These are phyloP conservation scores for Aspergillus biplanus DNA, from an alignment of 495 filamentous ascomycete species.

Conservation along the genomic window DNA sequence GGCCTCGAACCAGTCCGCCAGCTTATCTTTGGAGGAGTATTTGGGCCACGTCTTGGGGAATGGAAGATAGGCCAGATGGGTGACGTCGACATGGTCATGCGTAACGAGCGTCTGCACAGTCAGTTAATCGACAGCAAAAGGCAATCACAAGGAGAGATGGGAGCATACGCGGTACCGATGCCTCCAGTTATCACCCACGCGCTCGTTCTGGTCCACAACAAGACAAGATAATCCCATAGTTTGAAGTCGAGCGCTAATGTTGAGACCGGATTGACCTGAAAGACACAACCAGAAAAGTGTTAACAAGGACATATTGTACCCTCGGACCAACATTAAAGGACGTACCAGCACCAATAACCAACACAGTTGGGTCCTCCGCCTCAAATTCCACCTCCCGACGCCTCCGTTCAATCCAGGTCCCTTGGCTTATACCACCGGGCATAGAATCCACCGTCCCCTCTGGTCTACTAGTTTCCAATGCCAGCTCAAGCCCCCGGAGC, in stretches of 20 bases:
- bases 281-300: neutral
- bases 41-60: slow-evolving; percentile 71
- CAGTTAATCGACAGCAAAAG: too few relatives aligned
- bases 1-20: slow-evolving; percentile 77
- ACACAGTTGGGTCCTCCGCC: slow-evolving; percentile 60
- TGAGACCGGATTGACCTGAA: slow-evolving; percentile 56
- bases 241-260: slow-evolving; percentile 68
- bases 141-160: too few relatives aligned
- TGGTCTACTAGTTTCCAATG: slow-evolving; percentile 45
- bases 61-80: slow-evolving; percentile 72
- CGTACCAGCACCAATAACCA: slow-evolving; percentile 66
- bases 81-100: slow-evolving; percentile 75
- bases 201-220: slow-evolving; percentile 66
- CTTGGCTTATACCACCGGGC: slow-evolving; percentile 56
- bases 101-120: slow-evolving; percentile 59
- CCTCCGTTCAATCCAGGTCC: slow-evolving; percentile 71
- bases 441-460: slow-evolving; percentile 62
- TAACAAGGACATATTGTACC: neutral
- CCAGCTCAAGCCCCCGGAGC: slow-evolving; percentile 56
- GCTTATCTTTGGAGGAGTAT: slow-evolving; percentile 79
- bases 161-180: slow-evolving; percentile 62
- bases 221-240: slow-evolving; percentile 66
- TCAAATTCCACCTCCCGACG: slow-evolving; percentile 58
- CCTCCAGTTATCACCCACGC: slow-evolving; percentile 79
- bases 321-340: neutral